Conservation (phyloP, 2,329 filamentous ascomycete genomes). For the Penicillium sp. region DNA sequence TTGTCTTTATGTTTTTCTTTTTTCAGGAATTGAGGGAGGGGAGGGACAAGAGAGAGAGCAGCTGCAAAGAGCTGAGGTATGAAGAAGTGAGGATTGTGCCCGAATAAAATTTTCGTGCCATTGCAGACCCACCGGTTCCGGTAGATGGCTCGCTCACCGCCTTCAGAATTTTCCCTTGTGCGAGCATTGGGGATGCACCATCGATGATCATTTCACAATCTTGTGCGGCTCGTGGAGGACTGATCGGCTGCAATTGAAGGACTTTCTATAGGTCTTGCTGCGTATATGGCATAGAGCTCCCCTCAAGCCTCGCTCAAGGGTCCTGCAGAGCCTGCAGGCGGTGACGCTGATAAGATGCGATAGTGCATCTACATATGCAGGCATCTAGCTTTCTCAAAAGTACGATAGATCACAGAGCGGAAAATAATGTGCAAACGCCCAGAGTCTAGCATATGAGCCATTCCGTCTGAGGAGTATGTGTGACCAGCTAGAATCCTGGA, state of each 20-base stretch:
- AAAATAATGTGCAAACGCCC: too few relatives aligned
- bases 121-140: constrained; percentile 16
- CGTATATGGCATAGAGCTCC: too few relatives aligned
- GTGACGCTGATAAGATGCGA: constrained; percentile 1
- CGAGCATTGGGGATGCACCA: too few relatives aligned
- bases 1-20: constrained; percentile 1
- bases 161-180: constrained; percentile 17
- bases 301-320: neutral
- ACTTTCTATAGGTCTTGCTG: too few relatives aligned
- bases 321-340: constrained; percentile 7
- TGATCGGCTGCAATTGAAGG: too few relatives aligned
- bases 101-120: constrained; percentile 23
- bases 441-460: too few relatives aligned
- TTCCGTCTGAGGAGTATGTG: too few relatives aligned
- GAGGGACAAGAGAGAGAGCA: constrained; percentile 12
- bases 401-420: too few relatives aligned
- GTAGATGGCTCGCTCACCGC: constrained; percentile 11
- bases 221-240: too few relatives aligned
- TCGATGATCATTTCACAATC: too few relatives aligned
- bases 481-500: too few relatives aligned
- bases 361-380: neutral
- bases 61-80: constrained; percentile 23
- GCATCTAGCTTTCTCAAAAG: too few relatives aligned
- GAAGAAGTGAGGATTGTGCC: constrained; percentile 16
- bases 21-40: neutral